Evolutionary conservation across 176 grass and related monocot species (phyloP), one percentile per base, ranked within the genome.

Genomic region (Raddia guianensis): DNA sequence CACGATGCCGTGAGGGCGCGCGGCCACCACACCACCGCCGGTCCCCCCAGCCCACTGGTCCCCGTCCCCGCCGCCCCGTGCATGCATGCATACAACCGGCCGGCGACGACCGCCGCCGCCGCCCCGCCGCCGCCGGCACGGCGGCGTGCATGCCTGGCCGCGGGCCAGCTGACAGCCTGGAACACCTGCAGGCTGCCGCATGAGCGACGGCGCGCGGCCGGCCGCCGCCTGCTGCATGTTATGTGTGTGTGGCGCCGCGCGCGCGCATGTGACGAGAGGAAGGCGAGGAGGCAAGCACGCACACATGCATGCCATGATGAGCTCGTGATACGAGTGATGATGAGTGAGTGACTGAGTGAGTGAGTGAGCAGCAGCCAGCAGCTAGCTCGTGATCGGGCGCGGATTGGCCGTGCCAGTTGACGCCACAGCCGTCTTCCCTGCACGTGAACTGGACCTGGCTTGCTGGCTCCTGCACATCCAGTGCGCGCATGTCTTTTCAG

Each of bases 361-460:
- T 55, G 72, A 44, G 27, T 44, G 62, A 9, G 45, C 8, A 1
- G 34, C 71, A 70, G 35, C 47, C 37, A 40, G 37, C 37, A 40
- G 37, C 37, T 40, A 40, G 37, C 37, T 40, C 37, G 37, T 3
- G 37, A 40, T 40, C 37, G 37, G 4, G 3, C 37, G 37, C 37
- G 37, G 65, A 87, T 82, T 82, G 85, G 65, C 37, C n/a, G 9
- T 14, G 16, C 70, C 46, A 15, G 79, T 82, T 87, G 79, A 87
- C 72, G 64, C 78, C 63, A 37, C 33, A 66, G 56, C 49, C 48
- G n/a, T 16, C 13, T 12, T 57, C 66, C 45, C 35, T 67, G 46
- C 63, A 70, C 15, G 72, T 81, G 78, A 70, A 27, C 63, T 69
- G 77, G 70, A 75, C 84, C 63, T 40, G 4, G 37, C 2, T 40